Conservation (phyloP, 305 asterid genomes). For the Andrographis paniculata region DNA sequence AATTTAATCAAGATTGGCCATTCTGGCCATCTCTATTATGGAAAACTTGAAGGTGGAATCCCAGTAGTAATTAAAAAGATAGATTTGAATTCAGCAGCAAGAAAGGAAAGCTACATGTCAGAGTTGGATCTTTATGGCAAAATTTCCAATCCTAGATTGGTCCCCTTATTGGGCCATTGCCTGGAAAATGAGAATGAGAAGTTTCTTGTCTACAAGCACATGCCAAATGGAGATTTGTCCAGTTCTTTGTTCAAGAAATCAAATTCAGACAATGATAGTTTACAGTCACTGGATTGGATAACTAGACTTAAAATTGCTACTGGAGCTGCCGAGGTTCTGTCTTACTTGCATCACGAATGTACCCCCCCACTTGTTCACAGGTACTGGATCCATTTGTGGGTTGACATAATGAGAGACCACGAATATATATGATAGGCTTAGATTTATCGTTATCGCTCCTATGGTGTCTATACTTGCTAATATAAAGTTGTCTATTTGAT, state of each 20-base stretch:
- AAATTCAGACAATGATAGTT: conserved; percentile 24
- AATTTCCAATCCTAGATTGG: conserved; percentile 67
- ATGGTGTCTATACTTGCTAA: too few relatives aligned
- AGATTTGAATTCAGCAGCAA: conserved; percentile 38
- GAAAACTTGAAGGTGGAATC: conserved; percentile 62
- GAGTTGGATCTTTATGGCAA: conserved; percentile 65
- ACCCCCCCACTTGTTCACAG: conserved; percentile 64
- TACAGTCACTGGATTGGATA: conserved; percentile 55
- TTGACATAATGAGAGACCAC: too few relatives aligned
- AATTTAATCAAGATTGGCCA: conserved; percentile 71
- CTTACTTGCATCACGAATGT: conserved; percentile 56
- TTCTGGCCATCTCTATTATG: conserved; percentile 70
- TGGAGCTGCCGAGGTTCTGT: conserved; percentile 61
- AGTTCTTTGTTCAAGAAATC: conserved; percentile 50
- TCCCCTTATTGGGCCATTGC: conserved; percentile 79
- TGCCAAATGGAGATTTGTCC: conserved; percentile 51
- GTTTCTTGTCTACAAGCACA: conserved; percentile 46
- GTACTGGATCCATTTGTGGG: too few relatives aligned
- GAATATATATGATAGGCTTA: too few relatives aligned
- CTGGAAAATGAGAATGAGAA: conserved; percentile 81
- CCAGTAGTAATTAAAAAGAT: conserved; percentile 64
- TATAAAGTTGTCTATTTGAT: too few relatives aligned
- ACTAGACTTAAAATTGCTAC: conserved; percentile 51
- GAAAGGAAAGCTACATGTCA: conserved; percentile 47
- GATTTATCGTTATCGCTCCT: too few relatives aligned